Evolutionary conservation across 2,329 filamentous ascomycete genomes (phyloP).

Genomic region (Alternaria viburni): DNA sequence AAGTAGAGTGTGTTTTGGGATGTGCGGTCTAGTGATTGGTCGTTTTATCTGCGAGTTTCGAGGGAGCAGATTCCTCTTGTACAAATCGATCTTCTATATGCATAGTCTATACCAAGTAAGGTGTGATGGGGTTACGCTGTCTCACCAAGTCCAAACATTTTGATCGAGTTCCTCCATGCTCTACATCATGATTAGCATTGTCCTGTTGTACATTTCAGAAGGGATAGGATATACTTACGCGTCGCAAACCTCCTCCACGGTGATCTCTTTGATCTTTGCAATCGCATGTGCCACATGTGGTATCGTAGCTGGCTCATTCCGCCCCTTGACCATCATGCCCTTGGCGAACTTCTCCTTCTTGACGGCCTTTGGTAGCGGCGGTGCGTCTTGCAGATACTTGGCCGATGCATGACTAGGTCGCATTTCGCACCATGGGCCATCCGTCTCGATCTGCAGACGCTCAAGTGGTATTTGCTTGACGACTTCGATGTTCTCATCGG

Average conservation of each 20-base stretch:
- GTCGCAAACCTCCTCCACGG: conserved; percentile 83
- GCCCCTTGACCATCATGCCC: conserved; percentile 88
- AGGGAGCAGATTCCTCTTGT: conserved; percentile 14
- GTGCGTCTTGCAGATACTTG: conserved; percentile 72
- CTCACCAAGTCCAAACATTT: conserved; percentile 50
- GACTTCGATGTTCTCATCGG: conserved; percentile 77
- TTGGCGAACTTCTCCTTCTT: conserved; percentile 96
- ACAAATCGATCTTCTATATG: conserved; percentile 19
- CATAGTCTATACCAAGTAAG: conserved; percentile 8
- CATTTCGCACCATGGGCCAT: conserved; percentile 97
- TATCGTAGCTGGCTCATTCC: conserved; percentile 92
- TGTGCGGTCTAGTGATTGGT: conserved; percentile 20
- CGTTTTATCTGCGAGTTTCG: conserved; percentile 28
- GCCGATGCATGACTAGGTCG: conserved; percentile 85
- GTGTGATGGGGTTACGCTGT: conserved; percentile 8
- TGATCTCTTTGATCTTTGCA: conserved; percentile 80
- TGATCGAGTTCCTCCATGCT: conserved; percentile 49
- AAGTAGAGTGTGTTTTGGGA: conserved; percentile 46
- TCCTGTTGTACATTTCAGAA: background rate
- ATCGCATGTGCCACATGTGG: conserved; percentile 86
- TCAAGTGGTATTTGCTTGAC: conserved; percentile 80
- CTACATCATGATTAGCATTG: conserved; percentile 19
- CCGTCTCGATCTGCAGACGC: conserved; percentile 90
- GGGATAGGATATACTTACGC: conserved; percentile 58
- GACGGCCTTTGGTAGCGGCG: conserved; percentile 77